Percentiles rank a stretch among this genome's conserved stretches.
Evolutionary conservation across 306 rosid species (phyloP).

Genomic region (Quercus berberidifolia): DNA sequence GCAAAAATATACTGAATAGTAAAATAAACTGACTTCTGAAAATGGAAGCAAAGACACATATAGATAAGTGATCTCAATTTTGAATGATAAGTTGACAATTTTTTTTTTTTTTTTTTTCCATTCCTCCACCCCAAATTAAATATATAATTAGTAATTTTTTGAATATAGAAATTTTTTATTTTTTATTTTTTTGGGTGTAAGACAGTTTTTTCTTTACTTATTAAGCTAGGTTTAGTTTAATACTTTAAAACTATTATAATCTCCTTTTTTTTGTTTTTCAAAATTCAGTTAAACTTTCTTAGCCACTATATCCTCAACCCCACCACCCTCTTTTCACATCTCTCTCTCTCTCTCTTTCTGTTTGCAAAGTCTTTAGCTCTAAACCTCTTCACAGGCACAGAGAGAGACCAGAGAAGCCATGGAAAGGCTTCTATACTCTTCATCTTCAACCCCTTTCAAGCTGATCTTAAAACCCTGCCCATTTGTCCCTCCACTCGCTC

Average conservation of each 20-base stretch:
- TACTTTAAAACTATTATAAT: background rate
- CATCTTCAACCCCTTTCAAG: slow-evolving; percentile 47
- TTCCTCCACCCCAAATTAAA: background rate
- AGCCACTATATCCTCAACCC: slow-evolving; percentile 36
- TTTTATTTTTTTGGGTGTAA: background rate
- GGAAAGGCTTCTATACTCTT: slow-evolving; percentile 85
- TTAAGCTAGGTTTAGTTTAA: background rate
- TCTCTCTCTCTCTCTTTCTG: slow-evolving; percentile 2
- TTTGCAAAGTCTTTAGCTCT: slow-evolving; percentile 16
- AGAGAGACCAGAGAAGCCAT: slow-evolving; percentile 42
- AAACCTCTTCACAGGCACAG: slow-evolving; percentile 14
- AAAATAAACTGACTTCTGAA: too few species aligned
- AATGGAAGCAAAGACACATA: rapidly evolving
- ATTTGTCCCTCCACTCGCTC: slow-evolving; percentile 27
- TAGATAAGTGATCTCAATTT: background rate
- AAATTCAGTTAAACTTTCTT: slow-evolving; percentile 16
- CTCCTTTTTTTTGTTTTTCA: background rate
- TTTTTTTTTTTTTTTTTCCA: background rate
- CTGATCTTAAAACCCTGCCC: slow-evolving; percentile 22
- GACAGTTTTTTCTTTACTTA: background rate
- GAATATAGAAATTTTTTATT: background rate
- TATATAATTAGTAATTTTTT: too few species aligned
- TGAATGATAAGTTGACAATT: background rate
- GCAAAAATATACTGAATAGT: rapidly evolving
- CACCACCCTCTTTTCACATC: background rate